These are phyloP conservation scores for Neofusicoccum ribis DNA, from an alignment of 2,329 filamentous ascomycete species.

Conservation along the genomic window DNA sequence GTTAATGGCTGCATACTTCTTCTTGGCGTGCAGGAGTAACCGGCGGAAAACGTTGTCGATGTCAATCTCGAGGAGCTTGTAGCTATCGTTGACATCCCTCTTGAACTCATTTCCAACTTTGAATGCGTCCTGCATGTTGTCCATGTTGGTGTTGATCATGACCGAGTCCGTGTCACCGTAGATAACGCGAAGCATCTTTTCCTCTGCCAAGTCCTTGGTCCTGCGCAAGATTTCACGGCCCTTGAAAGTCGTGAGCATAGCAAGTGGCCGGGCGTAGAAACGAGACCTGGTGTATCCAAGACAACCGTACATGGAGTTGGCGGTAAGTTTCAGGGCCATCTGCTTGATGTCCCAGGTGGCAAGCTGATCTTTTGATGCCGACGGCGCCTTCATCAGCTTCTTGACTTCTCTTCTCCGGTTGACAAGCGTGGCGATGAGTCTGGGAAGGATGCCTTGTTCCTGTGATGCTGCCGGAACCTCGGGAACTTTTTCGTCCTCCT, in stretches of 20 bases:
- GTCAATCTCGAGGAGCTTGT: constrained; percentile 91
- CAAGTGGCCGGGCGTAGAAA: constrained; percentile 93
- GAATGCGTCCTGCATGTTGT: constrained; percentile 86
- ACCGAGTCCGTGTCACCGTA: constrained; percentile 99
- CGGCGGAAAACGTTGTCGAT: constrained; percentile 97
- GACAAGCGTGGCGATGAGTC: constrained; percentile 89
- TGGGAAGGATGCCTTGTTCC: constrained; percentile 81
- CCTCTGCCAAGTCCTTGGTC: constrained; percentile 94
- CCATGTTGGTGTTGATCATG: constrained; percentile 99
- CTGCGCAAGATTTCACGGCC: constrained; percentile 95
- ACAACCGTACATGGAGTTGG: constrained; percentile 99
- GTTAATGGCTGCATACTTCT: constrained; percentile 98
- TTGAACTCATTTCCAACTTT: constrained; percentile 96
- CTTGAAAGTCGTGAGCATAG: constrained; percentile 95
- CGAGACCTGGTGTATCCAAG: constrained; percentile 94
- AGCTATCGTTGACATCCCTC: constrained; percentile 88
- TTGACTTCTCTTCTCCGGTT: constrained; percentile 89
- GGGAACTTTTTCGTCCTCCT: constrained; percentile 85
- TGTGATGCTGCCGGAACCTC: constrained; percentile 75
- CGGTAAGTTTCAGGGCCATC: constrained; percentile 91
- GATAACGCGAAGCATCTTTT: constrained; percentile 87
- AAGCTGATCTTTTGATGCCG: constrained; percentile 79
- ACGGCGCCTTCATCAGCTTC: constrained; percentile 92
- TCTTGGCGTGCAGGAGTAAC: constrained; percentile 93
- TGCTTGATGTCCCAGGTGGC: constrained; percentile 99